Percentiles rank a stretch among this genome's conserved stretches.
Conservation (phyloP, 805 yeast genomes). For the Saccharomycopsis sp. region DNA sequence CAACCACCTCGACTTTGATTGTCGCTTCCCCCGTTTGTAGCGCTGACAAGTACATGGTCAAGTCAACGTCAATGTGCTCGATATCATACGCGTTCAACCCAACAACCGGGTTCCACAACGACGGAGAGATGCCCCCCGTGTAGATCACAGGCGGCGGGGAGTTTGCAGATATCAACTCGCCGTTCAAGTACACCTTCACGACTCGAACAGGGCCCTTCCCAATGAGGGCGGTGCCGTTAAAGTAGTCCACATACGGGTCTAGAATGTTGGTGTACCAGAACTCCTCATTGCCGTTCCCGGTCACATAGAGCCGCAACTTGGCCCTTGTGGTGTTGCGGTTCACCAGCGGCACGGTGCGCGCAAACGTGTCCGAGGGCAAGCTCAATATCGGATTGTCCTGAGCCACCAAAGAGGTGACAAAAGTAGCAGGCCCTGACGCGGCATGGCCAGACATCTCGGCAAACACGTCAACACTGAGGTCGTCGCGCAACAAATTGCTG, state of each 20-base stretch:
- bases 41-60: constrained; percentile 60
- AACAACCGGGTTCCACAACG: constrained; percentile 74
- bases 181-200: constrained; percentile 53
- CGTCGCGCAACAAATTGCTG: background rate
- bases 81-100: constrained; percentile 66
- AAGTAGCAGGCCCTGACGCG: too few species aligned
- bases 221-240: constrained; percentile 33
- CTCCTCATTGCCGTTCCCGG: constrained; percentile 78
- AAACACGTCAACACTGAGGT: background rate
- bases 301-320: constrained; percentile 48
- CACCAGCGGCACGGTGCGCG: background rate
- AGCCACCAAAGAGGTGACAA: background rate
- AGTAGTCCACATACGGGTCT: constrained; percentile 35
- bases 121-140: constrained; percentile 76
- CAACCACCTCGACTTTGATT: constrained; percentile 41
- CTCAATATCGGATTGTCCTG: background rate
- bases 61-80: constrained; percentile 54
- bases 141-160: constrained; percentile 66
- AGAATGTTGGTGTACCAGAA: constrained; percentile 66
- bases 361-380: background rate
- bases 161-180: constrained; percentile 46
- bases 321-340: constrained; percentile 39
- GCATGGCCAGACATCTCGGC: too few species aligned
- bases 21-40: constrained; percentile 38
- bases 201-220: constrained; percentile 70